Evolutionary conservation across 2,329 filamentous ascomycete genomes (phyloP).

Genomic region (Cladorrhinum sp.): DNA sequence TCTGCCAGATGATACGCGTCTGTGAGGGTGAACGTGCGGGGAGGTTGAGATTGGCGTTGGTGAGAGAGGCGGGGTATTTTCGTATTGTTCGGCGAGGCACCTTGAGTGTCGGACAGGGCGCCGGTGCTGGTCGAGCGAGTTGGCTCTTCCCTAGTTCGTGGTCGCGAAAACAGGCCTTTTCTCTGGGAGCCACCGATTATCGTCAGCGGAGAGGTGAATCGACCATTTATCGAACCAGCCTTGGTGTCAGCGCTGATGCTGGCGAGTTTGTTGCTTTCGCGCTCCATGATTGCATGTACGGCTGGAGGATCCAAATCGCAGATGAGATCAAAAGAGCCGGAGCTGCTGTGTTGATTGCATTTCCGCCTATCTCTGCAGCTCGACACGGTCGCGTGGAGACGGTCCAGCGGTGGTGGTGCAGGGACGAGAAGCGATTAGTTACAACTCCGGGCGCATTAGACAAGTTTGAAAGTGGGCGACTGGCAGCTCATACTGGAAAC

Average conservation of each 20-base stretch:
- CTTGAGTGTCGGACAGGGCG: conserved; percentile 24
- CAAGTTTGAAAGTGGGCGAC: background rate
- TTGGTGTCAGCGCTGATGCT: conserved; percentile 11
- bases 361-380: background rate
- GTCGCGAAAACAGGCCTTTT: conserved; percentile 39
- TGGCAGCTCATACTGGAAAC: background rate
- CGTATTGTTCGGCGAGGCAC: conserved; percentile 23
- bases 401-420: background rate
- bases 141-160: conserved; percentile 24
- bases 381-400: background rate
- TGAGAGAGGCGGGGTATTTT: conserved; percentile 31
- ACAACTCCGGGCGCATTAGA: background rate
- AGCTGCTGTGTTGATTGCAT: background rate
- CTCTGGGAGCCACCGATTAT: conserved; percentile 40
- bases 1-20: conserved; percentile 42
- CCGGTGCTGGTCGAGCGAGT: conserved; percentile 27
- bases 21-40: conserved; percentile 38
- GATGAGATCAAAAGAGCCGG: background rate
- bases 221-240: conserved; percentile 26
- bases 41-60: conserved; percentile 20
- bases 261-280: conserved; percentile 20
- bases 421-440: background rate
- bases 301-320: background rate
- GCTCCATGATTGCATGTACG: conserved; percentile 26
- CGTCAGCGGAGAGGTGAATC: conserved; percentile 31